phyloP scores from a whole-genome alignment of 2,329 filamentous ascomycete species.

The Fusarium transvaalense region DNA sequence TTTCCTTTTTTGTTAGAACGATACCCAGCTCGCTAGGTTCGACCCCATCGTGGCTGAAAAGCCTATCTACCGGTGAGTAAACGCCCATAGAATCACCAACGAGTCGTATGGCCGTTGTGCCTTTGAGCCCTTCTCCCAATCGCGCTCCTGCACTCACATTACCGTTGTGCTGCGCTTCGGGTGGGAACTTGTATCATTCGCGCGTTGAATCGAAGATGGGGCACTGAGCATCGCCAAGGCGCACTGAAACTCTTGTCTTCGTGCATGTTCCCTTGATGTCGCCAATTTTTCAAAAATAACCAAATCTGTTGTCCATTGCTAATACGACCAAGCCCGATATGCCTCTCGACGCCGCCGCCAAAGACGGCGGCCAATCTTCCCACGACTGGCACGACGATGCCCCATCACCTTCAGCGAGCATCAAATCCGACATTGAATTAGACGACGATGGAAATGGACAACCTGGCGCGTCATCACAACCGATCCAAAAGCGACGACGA shows the following conservation, averaged over 20 bases:
- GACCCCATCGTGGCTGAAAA: constrained; percentile 30
- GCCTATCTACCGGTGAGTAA: constrained; percentile 41
- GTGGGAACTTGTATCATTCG: constrained; percentile 2
- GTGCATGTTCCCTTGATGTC: constrained; percentile 6
- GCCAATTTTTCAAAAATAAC: constrained; percentile 20
- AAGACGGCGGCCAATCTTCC: constrained; percentile 56
- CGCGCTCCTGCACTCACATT: not conserved
- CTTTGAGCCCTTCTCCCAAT: constrained; percentile 16
- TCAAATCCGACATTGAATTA: constrained; percentile 58
- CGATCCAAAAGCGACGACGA: constrained; percentile 80
- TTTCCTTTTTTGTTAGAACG: constrained; percentile 3
- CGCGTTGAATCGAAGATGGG: constrained; percentile 22
- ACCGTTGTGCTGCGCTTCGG: not conserved
- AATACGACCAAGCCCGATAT: constrained; percentile 48
- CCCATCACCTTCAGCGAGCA: constrained; percentile 59
- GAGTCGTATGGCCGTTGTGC: constrained; percentile 16
- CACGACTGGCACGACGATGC: constrained; percentile 55
- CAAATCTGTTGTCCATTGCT: constrained; percentile 30
- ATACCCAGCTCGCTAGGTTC: constrained; percentile 21
- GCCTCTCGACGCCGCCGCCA: constrained; percentile 59
- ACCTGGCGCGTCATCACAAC: constrained; percentile 60
- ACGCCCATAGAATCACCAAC: constrained; percentile 10
- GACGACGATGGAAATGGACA: constrained; percentile 54
- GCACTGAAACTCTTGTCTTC: constrained; percentile 20
- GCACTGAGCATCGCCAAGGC: constrained; percentile 18